Base-by-base conservation (phyloP, 2,329 filamentous ascomycete genomes). In the Colletotrichum sp. region DNA sequence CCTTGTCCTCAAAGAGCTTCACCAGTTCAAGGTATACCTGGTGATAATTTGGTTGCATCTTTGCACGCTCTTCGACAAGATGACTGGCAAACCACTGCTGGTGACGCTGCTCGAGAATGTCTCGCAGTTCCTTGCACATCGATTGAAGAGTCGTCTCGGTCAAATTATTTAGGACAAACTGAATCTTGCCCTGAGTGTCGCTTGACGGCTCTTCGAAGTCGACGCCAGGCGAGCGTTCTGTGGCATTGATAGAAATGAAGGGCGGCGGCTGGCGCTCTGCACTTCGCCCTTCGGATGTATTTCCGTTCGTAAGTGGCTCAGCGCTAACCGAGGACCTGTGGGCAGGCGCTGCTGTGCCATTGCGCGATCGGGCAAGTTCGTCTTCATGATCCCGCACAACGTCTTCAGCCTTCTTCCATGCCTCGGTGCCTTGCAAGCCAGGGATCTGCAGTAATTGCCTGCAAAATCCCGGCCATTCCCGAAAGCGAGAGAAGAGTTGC, bases 81-180 rank as follows among this genome's bases (percentile, higher is more conserved):
- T 99, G 98, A 64, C 93, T 93, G 8, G 98, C 97, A 82, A 99
- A 99, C 97, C 97, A 99, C 82, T 98, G 95, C 81, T 98, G 95
- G 83, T 98, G 94, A 79, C 93, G 93, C 69, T 94, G 92, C 67
- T 95, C 93, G 64, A 99, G 87, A 61, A 95, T 92, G 52, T 95
- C 93, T 66, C 92, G 93, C 49, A 99, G 90, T 79, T 98, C 96
- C 69, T 90, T 90, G 81, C 96, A 93, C 85, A 98, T 98, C 55
- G 93, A 90, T 69, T 95, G 92, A 22, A 99, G 88, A 61, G 98
- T 99, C 57, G 94, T 93, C 80, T 97, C 94, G 0, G 97, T 99
- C 69, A 99, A 93, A 80, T 99, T 99, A 89, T 99, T 99, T 75
- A 99, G 89, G 30, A 98, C 95, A 81, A 99, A 99, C 79, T 98